Percentiles rank a stretch among this genome's conserved stretches.
These are phyloP conservation scores for Chrysoporthe deuterocubensis DNA, from an alignment of 2,329 filamentous ascomycete species.

Conservation along the genomic window DNA sequence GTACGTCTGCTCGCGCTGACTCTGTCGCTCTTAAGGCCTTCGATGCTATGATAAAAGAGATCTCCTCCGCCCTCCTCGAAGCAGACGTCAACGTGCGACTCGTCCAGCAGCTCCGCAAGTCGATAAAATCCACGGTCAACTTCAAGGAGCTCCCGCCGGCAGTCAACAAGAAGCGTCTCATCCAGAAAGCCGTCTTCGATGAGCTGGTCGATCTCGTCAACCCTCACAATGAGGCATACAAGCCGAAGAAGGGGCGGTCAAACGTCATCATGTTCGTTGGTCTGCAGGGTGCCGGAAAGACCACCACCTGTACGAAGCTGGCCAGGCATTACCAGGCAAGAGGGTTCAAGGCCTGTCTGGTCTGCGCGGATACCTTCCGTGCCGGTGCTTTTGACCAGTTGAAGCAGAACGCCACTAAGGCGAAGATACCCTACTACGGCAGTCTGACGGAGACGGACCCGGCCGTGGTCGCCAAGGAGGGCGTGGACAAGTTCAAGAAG, in stretches of 20 bases:
- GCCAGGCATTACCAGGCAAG: constrained; percentile 92
- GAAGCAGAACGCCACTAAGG: constrained; percentile 98
- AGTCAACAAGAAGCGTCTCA: constrained; percentile 97
- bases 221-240: constrained; percentile 92
- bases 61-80: constrained; percentile 92
- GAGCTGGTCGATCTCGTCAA: constrained; percentile 95
- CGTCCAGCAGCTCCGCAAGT: constrained; percentile 87
- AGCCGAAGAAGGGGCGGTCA: constrained; percentile 91
- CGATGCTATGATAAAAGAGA: constrained; percentile 98
- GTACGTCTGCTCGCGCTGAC: constrained; percentile 39
- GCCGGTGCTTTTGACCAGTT: constrained; percentile 97
- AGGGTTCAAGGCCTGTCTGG: constrained; percentile 89
- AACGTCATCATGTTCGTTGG: constrained; percentile 99
- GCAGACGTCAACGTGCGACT: constrained; percentile 97
- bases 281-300: constrained; percentile 96
- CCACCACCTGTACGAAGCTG: constrained; percentile 96
- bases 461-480: constrained; percentile 88
- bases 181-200: constrained; percentile 97
- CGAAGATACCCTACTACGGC: constrained; percentile 98
- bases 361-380: constrained; percentile 98
- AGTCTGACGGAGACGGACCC: constrained; percentile 96
- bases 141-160: constrained; percentile 90
- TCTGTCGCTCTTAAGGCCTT: constrained; percentile 67
- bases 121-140: constrained; percentile 88
- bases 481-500: constrained; percentile 99